Evolutionary conservation across 2,329 filamentous ascomycete species (phyloP).

Genomic region (Parascedosporium putredinis): DNA sequence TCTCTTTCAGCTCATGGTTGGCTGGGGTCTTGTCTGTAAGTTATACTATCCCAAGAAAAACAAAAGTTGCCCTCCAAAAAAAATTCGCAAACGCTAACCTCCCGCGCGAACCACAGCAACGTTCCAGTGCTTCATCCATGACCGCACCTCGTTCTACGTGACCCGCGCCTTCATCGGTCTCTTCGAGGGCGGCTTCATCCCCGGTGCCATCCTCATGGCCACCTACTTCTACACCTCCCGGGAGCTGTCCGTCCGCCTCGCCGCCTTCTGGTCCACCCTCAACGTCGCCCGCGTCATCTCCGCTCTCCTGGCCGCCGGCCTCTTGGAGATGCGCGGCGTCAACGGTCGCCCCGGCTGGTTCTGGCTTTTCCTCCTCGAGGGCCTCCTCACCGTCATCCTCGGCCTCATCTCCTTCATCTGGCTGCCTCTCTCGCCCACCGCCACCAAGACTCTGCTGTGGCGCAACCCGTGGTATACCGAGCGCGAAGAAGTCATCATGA

Average conservation of each 20-base stretch:
- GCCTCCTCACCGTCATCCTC: slow-evolving; percentile 55
- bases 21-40: slow-evolving; percentile 31
- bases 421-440: slow-evolving; percentile 53
- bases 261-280: slow-evolving; percentile 55
- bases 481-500: slow-evolving; percentile 49
- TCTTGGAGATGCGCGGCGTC: slow-evolving; percentile 53
- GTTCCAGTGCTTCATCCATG: slow-evolving; percentile 40
- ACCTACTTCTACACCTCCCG: slow-evolving; percentile 63
- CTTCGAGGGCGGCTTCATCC: slow-evolving; percentile 48
- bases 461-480: slow-evolving; percentile 51
- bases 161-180: slow-evolving; percentile 42
- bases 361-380: slow-evolving; percentile 58
- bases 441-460: slow-evolving; percentile 51
- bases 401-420: slow-evolving; percentile 55
- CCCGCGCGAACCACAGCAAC: slow-evolving; percentile 19
- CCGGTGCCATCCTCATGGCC: slow-evolving; percentile 52
- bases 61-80: not conserved
- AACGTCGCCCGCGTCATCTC: slow-evolving; percentile 23
- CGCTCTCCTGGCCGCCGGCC: slow-evolving; percentile 58
- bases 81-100: slow-evolving; percentile 16
- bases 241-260: slow-evolving; percentile 56
- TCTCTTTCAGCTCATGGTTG: slow-evolving; percentile 30
- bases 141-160: slow-evolving; percentile 35
- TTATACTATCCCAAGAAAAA: no score
- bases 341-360: slow-evolving; percentile 43